Base-by-base conservation (phyloP, 257 asterid species). In the Nyctanthes arbortristis region DNA sequence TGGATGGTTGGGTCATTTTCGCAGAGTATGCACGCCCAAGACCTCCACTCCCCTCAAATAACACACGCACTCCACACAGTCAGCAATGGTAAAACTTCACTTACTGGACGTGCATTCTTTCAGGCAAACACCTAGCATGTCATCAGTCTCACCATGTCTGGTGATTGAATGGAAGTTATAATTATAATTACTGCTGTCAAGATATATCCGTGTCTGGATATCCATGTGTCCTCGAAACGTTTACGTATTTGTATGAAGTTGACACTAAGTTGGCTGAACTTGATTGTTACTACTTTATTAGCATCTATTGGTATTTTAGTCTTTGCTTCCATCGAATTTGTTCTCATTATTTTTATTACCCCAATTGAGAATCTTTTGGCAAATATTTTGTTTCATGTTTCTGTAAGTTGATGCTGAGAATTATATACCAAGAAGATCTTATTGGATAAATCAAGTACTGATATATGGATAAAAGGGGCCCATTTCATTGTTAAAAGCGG, bases 1-100 rank as follows among this genome's bases (percentile, higher is more conserved):
- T 88, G 84, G 97, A 90, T 47, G 97, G 91, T 7, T 88, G 93
- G 97, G 96, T 90, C 56, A 90, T 90, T 64, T 90, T 88, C 34
- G 97, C 91, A 0, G 96, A 90, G 86, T 86, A 88, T 75, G 96
- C 97, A 72, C 81, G 89, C 75, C 89, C 87, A 29, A 84, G 97
- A 81, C 68, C 73, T 60, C 87, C 84, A 27, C 68, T 82, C 7
- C 79, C 88, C 67, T 74, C 88, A 47, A 59, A 67, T 55, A 82
- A 82, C 81, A 73, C 61, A 8, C 58, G 58, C 13, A 68, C 68
- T 43, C 68, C 70, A 36, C 82, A 73, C 62, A 72, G 77, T 35
- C 77, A 61, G 33, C 36, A 60, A 68, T 78, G 81, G 75, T 34
- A 27, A 28, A 55, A 16, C 25, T 40, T 33, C 66, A 43, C 31